A percentile compares a stretch with the other conserved stretches of the same genome.
Evolutionary conservation across 148 eudicot species (phyloP).

Genomic region (Rhododendron ferrugineum): DNA sequence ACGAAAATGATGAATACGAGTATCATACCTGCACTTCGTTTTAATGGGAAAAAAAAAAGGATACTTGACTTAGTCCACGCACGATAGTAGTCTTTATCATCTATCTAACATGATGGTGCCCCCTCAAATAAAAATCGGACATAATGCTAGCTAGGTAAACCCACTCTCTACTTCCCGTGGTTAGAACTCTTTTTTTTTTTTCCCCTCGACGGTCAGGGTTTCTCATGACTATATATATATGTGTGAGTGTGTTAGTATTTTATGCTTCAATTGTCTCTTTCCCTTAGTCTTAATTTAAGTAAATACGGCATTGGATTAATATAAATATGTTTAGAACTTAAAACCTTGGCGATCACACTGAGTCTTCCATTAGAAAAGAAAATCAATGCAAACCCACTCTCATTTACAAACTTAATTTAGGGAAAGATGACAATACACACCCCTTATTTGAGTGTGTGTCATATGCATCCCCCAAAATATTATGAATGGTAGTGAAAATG

Average conservation of each 20-base stretch:
- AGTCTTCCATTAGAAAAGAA: neutral
- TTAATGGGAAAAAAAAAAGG: too few relatives aligned
- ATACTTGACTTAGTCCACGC: neutral
- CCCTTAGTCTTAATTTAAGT: neutral
- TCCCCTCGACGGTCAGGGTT: neutral
- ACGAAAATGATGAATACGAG: too few relatives aligned
- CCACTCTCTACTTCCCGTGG: neutral
- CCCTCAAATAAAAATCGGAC: neutral
- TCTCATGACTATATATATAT: neutral
- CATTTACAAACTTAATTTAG: neutral
- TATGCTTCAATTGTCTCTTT: neutral
- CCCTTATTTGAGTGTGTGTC: too few relatives aligned
- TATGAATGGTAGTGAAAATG: too few relatives aligned
- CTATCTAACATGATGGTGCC: neutral
- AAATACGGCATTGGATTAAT: neutral
- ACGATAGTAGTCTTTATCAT: neutral
- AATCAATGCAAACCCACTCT: neutral
- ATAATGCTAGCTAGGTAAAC: neutral
- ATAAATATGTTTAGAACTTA: neutral
- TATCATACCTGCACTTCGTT: neutral
- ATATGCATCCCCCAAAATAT: too few relatives aligned
- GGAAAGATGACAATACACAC: too few relatives aligned
- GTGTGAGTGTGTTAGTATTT: neutral
- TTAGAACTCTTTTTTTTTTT: neutral
- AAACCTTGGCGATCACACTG: neutral